A percentile compares a stretch with the other conserved stretches of the same genome.
phyloP scores from a whole-genome alignment of 768 basidiomycete species.

The Thelephora ganbajun region DNA sequence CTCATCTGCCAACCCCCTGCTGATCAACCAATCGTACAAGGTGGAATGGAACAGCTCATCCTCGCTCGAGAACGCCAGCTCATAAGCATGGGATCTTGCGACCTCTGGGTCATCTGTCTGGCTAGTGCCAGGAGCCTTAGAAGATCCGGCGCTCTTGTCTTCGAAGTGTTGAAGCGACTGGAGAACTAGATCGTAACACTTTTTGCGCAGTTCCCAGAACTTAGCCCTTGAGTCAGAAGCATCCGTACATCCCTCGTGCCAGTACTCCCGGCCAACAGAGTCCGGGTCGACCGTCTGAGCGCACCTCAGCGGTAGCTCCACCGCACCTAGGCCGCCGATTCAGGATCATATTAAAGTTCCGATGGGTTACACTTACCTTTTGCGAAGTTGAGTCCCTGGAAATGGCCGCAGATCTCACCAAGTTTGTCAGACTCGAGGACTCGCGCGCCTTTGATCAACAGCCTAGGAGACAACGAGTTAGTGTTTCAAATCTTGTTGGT shows the following conservation, averaged over 20 bases:
- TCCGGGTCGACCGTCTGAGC: slow-evolving; percentile 69
- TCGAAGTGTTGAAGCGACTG: slow-evolving; percentile 76
- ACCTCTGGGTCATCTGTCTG: slow-evolving; percentile 38
- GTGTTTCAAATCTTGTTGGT: background rate
- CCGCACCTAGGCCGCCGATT: slow-evolving; percentile 38
- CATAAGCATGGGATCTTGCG: slow-evolving; percentile 75
- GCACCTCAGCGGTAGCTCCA: slow-evolving; percentile 76
- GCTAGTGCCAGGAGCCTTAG: slow-evolving; percentile 21
- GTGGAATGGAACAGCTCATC: slow-evolving; percentile 93
- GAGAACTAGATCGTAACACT: slow-evolving; percentile 74
- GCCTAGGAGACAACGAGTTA: slow-evolving; percentile 24
- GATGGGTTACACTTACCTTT: slow-evolving; percentile 37
- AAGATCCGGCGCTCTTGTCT: slow-evolving; percentile 24
- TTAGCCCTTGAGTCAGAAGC: slow-evolving; percentile 35
- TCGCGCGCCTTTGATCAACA: slow-evolving; percentile 81
- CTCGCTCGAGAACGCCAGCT: slow-evolving; percentile 67
- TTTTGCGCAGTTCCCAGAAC: slow-evolving; percentile 44
- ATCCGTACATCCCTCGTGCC: slow-evolving; percentile 45
- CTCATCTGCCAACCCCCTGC: slow-evolving; percentile 68
- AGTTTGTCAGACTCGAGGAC: slow-evolving; percentile 77
- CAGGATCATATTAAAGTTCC: background rate
- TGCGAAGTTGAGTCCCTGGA: slow-evolving; percentile 71
- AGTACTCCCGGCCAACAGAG: slow-evolving; percentile 62
- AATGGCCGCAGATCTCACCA: slow-evolving; percentile 79
- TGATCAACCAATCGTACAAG: slow-evolving; percentile 89